Conservation (phyloP, 2,329 filamentous ascomycete species). For the Trichocomaceae sp. region DNA sequence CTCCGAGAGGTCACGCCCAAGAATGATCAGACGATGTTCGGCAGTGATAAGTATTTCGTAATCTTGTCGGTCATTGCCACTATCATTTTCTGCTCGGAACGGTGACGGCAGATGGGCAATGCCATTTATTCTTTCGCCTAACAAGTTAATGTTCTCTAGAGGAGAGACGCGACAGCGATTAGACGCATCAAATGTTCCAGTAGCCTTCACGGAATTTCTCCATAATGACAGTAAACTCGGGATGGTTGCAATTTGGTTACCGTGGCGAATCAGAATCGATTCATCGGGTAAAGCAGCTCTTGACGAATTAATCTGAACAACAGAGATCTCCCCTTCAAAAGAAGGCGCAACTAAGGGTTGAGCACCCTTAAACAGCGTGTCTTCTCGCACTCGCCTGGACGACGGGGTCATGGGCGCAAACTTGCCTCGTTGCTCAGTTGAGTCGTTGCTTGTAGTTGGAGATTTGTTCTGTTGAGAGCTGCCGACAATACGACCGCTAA, state of each 20-base stretch:
- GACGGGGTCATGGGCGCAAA: slow-evolving; percentile 45
- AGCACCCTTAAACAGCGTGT: slow-evolving; percentile 38
- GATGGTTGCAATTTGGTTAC: slow-evolving; percentile 35
- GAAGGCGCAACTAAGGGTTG: slow-evolving; percentile 24
- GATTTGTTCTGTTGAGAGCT: slow-evolving; percentile 20
- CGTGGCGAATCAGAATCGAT: slow-evolving; percentile 39
- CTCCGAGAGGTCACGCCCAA: slow-evolving; percentile 16
- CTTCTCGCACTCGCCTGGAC: slow-evolving; percentile 42
- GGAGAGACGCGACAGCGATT: slow-evolving; percentile 33
- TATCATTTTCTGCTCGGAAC: slow-evolving; percentile 18
- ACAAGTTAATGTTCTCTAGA: slow-evolving; percentile 34
- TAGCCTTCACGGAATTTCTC: slow-evolving; percentile 35
- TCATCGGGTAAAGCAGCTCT: slow-evolving; percentile 36
- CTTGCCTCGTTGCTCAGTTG: slow-evolving; percentile 26
- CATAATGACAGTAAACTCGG: slow-evolving; percentile 40
- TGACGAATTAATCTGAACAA: slow-evolving; percentile 32
- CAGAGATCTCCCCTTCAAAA: slow-evolving; percentile 36
- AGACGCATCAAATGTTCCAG: slow-evolving; percentile 34
- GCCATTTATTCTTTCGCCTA: slow-evolving; percentile 36
- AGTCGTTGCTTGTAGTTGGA: slow-evolving; percentile 16
- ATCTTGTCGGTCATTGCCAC: slow-evolving; percentile 18
- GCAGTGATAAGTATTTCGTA: slow-evolving; percentile 37
- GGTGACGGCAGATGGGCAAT: slow-evolving; percentile 32
- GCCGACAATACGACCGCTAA: slow-evolving; percentile 35
- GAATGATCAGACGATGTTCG: slow-evolving; percentile 36